Percentiles rank a stretch among this genome's conserved stretches.
These are phyloP conservation scores for Begonia loranthoides DNA, from an alignment of 306 rosid species.

Conservation along the genomic window DNA sequence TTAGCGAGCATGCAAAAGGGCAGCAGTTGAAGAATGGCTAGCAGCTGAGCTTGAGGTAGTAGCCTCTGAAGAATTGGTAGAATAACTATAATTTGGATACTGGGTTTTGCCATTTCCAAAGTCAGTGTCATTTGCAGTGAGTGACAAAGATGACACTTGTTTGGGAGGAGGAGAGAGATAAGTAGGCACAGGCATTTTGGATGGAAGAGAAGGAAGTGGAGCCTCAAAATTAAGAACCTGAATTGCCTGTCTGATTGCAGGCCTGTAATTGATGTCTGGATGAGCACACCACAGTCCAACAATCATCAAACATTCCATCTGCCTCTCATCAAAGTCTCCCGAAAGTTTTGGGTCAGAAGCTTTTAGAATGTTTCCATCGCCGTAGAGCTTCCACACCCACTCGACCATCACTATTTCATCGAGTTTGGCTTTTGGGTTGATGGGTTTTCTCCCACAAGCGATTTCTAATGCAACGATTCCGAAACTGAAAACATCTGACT, in stretches of 20 bases:
- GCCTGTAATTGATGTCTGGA: conserved; percentile 15
- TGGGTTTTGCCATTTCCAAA: not conserved
- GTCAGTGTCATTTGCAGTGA: not conserved
- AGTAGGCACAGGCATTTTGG: conserved; percentile 1
- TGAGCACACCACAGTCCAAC: conserved; percentile 30
- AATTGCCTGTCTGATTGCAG: conserved; percentile 22
- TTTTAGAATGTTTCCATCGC: conserved; percentile 5
- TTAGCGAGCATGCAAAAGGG: conserved; percentile 2
- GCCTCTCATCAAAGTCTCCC: conserved; percentile 6
- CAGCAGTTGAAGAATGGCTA: not conserved
- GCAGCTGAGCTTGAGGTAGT: conserved; percentile 1
- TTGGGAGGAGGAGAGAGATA: not conserved
- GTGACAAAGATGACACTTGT: not conserved
- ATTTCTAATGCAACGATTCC: conserved; percentile 38
- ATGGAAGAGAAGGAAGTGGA: conserved; percentile 7
- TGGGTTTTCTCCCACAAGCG: conserved; percentile 29
- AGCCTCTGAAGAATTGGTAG: conserved; percentile 1
- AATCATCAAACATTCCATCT: conserved; percentile 16
- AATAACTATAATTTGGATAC: not conserved
- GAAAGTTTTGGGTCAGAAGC: conserved; percentile 12
- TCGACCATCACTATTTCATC: conserved; percentile 8
- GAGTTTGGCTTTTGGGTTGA: not conserved
- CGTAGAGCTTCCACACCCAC: conserved; percentile 28
- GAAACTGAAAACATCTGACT: conserved; percentile 22
- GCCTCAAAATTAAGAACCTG: conserved; percentile 17